Percentiles rank a stretch among this genome's conserved stretches.
These are phyloP conservation scores for Aspergillus affinis DNA, from an alignment of 495 filamentous ascomycete genomes.

Conservation along the genomic window DNA sequence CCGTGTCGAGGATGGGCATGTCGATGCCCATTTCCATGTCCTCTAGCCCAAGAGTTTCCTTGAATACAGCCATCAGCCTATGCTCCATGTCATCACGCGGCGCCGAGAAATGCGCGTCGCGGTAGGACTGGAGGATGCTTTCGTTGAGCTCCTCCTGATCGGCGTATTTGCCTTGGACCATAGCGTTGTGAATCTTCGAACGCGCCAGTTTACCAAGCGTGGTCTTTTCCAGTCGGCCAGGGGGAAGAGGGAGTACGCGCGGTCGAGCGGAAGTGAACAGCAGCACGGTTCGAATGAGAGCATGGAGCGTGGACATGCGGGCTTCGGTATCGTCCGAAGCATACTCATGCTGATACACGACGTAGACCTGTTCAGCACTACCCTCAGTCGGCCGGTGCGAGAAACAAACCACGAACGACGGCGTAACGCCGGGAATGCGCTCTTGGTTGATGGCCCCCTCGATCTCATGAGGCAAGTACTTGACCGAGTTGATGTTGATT, in stretches of 20 bases:
- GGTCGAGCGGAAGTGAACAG: conserved; percentile 16
- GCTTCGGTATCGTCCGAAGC: conserved; percentile 11
- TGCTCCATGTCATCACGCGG: not conserved
- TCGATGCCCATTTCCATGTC: not conserved
- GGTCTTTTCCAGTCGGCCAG: not conserved
- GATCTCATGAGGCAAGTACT: conserved; percentile 42
- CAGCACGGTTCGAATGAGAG: conserved; percentile 13
- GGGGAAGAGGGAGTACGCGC: conserved; percentile 16
- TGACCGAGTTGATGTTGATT: conserved; percentile 56
- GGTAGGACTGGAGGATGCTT: not conserved
- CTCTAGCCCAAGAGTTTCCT: not conserved
- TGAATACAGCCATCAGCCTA: not conserved
- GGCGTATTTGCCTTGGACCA: not conserved
- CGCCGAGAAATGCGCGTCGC: not conserved
- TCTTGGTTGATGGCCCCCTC: conserved; percentile 44
- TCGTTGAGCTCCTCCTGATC: not conserved
- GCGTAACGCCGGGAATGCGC: conserved; percentile 26
- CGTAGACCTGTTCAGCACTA: conserved; percentile 35
- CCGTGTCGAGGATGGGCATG: not conserved
- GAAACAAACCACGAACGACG: conserved; percentile 31
- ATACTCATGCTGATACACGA: conserved; percentile 32
- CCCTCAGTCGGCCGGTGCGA: conserved; percentile 23
- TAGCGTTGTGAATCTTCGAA: not conserved
- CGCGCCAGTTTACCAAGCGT: conserved; percentile 1
- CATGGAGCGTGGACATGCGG: conserved; percentile 9